Percentiles rank a stretch among this genome's conserved stretches.
Evolutionary conservation across 1,284 basidiomycete species (phyloP).

Genomic region (Ganoderma lucidum): DNA sequence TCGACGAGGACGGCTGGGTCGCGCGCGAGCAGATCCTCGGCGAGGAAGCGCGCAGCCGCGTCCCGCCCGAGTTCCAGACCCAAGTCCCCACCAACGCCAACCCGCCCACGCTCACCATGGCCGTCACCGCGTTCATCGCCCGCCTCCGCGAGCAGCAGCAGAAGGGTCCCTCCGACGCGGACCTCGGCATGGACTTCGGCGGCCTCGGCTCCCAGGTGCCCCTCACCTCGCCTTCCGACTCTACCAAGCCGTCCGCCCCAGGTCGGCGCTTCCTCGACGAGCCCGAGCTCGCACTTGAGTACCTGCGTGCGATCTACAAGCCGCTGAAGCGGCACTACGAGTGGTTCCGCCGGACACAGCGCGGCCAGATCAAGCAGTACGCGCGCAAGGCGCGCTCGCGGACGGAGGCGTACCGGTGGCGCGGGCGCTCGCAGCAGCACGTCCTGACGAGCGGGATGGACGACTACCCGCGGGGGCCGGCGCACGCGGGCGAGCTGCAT

Average conservation of each 20-base stretch:
- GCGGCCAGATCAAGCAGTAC: conserved; percentile 93
- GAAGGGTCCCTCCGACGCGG: conserved; percentile 57
- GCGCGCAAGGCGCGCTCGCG: conserved; percentile 82
- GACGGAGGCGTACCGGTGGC: conserved; percentile 92
- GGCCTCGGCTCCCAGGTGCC: conserved; percentile 56
- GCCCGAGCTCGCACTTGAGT: conserved; percentile 68
- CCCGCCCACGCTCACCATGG: conserved; percentile 93
- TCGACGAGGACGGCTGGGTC: conserved; percentile 95
- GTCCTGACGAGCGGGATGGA: conserved; percentile 95
- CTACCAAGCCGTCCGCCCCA: conserved; percentile 29
- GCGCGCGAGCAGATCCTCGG: conserved; percentile 95
- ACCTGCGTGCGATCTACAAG: conserved; percentile 82
- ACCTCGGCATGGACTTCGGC: conserved; percentile 71
- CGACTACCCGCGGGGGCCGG: conserved; percentile 90
- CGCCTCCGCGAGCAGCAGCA: conserved; percentile 61
- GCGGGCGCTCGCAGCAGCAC: conserved; percentile 88
- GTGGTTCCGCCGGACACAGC: conserved; percentile 95
- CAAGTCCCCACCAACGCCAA: conserved; percentile 95
- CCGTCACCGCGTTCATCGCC: conserved; percentile 86
- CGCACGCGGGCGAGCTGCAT: conserved; percentile 92
- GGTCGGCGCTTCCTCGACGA: conserved; percentile 62
- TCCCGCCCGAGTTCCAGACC: conserved; percentile 87
- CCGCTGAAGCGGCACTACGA: conserved; percentile 91
- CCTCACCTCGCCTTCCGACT: conserved; percentile 40
- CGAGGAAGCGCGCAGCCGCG: conserved; percentile 93